phyloP scores from a whole-genome alignment of 345 rosid genomes.

The Cochlearia excelsa region DNA sequence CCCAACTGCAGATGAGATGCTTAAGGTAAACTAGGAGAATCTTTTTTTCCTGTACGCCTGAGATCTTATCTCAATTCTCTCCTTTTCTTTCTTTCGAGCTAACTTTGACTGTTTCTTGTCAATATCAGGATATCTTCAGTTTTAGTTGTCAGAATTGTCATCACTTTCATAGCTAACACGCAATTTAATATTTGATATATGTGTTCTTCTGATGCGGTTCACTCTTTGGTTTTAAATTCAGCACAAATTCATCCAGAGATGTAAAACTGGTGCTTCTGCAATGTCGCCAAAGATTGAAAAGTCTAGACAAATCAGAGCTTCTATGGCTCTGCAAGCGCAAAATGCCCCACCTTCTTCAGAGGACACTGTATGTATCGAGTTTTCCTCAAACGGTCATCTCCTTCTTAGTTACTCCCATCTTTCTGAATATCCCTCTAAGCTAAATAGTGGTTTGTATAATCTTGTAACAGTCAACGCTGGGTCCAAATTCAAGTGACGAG shows the following conservation, averaged over 20 bases:
- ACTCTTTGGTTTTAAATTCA: constrained; percentile 39
- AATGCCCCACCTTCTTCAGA: constrained; percentile 43
- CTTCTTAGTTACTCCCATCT: constrained; percentile 8
- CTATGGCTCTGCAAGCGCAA: constrained; percentile 65
- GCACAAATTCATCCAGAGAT: constrained; percentile 94
- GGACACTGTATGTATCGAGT: constrained; percentile 42
- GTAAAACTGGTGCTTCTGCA: constrained; percentile 84
- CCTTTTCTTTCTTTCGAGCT: not conserved
- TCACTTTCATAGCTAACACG: constrained; percentile 19
- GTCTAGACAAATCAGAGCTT: constrained; percentile 69
- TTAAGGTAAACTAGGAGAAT: constrained; percentile 53
- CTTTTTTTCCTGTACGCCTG: constrained; percentile 8
- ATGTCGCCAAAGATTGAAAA: constrained; percentile 92
- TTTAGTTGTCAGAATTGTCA: constrained; percentile 22
- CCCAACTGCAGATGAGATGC: constrained; percentile 94
- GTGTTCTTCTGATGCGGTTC: constrained; percentile 30
- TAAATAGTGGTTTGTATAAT: constrained; percentile 9
- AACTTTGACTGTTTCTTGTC: constrained; percentile 2
- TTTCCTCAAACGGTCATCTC: constrained; percentile 21
- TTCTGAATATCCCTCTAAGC: constrained; percentile 14
- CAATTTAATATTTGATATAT: constrained; percentile 2
- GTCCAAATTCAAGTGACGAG: constrained; percentile 53
- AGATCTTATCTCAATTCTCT: constrained; percentile 19
- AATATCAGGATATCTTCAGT: constrained; percentile 16
- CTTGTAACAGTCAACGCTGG: constrained; percentile 53